Conservation (phyloP, 2,329 filamentous ascomycete species). For the Proliferodiscus dingleyae region DNA sequence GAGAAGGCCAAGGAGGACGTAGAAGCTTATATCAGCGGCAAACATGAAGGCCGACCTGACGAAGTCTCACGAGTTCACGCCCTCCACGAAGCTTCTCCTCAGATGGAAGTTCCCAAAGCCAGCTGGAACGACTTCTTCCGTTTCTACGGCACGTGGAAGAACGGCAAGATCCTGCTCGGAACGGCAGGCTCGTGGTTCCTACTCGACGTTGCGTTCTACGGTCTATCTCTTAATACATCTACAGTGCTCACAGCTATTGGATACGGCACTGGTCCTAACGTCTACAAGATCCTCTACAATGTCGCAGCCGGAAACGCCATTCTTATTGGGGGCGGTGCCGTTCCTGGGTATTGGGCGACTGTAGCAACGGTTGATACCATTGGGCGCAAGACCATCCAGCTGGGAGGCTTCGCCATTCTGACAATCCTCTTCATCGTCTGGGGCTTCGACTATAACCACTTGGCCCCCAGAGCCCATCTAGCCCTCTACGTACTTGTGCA, state of each 20-base stretch:
- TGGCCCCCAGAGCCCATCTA: slow-evolving; percentile 48
- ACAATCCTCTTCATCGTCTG: slow-evolving; percentile 59
- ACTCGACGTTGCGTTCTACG: slow-evolving; percentile 52
- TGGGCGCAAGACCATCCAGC: slow-evolving; percentile 72
- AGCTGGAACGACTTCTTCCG: slow-evolving; percentile 65
- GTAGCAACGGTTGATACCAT: slow-evolving; percentile 70
- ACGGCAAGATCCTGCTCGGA: slow-evolving; percentile 68
- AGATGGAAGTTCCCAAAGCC: slow-evolving; percentile 63
- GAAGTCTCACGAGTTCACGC: slow-evolving; percentile 57
- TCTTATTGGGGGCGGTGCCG: slow-evolving; percentile 68
- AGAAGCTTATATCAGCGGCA: slow-evolving; percentile 66
- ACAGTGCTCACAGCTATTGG: slow-evolving; percentile 70
- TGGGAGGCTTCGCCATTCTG: slow-evolving; percentile 56
- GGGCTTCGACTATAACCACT: slow-evolving; percentile 53
- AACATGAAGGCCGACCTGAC: slow-evolving; percentile 57
- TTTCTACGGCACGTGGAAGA: slow-evolving; percentile 68
- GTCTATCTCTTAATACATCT: slow-evolving; percentile 68
- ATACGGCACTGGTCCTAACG: slow-evolving; percentile 56
- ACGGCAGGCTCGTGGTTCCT: slow-evolving; percentile 80
- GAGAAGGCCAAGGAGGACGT: slow-evolving; percentile 70
- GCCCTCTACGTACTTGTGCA: slow-evolving; percentile 60
- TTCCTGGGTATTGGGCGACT: slow-evolving; percentile 78
- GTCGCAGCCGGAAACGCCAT: slow-evolving; percentile 75
- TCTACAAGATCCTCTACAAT: slow-evolving; percentile 67
- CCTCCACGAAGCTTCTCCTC: slow-evolving; percentile 46